A percentile compares a stretch with the other conserved stretches of the same genome.
These are phyloP conservation scores for Capronia americana DNA, from an alignment of 2,329 filamentous ascomycete genomes.

Conservation along the genomic window DNA sequence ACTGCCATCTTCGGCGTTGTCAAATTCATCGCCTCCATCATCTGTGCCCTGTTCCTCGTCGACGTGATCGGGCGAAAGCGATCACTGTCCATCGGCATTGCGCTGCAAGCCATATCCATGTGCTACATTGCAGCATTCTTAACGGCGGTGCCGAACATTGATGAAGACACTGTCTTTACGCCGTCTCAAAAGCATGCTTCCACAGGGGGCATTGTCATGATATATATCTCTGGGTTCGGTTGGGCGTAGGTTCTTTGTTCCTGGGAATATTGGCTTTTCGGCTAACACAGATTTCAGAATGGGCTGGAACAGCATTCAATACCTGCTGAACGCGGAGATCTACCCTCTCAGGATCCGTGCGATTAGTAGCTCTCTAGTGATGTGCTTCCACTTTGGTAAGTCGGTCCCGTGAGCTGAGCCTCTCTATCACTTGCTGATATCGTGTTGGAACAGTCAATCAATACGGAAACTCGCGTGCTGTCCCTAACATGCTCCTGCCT, in stretches of 20 bases:
- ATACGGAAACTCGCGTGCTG: slow-evolving; percentile 43
- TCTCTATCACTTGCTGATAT: background rate
- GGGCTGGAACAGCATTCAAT: slow-evolving; percentile 57
- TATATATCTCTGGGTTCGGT: slow-evolving; percentile 53
- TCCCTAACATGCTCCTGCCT: slow-evolving; percentile 60
- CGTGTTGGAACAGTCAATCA: slow-evolving; percentile 38
- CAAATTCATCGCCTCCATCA: slow-evolving; percentile 70
- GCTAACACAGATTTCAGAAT: slow-evolving; percentile 38
- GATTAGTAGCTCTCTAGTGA: slow-evolving; percentile 50
- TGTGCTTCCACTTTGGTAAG: slow-evolving; percentile 52
- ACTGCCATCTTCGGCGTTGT: slow-evolving; percentile 66
- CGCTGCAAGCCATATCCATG: slow-evolving; percentile 58
- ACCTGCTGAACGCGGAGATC: slow-evolving; percentile 54
- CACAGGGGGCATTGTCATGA: slow-evolving; percentile 51
- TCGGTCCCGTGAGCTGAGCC: background rate
- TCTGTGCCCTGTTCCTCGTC: slow-evolving; percentile 78
- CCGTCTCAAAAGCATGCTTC: slow-evolving; percentile 43
- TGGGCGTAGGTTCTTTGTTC: slow-evolving; percentile 44
- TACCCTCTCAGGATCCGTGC: slow-evolving; percentile 53
- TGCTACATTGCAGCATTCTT: slow-evolving; percentile 62
- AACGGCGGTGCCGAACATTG: slow-evolving; percentile 44
- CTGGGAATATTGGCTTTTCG: background rate
- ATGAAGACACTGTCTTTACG: slow-evolving; percentile 32
- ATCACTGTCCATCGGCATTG: slow-evolving; percentile 57
- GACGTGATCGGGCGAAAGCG: slow-evolving; percentile 78